phyloP scores from a whole-genome alignment of 2,329 filamentous ascomycete genomes.

The Pseudodiploospora longispora region DNA sequence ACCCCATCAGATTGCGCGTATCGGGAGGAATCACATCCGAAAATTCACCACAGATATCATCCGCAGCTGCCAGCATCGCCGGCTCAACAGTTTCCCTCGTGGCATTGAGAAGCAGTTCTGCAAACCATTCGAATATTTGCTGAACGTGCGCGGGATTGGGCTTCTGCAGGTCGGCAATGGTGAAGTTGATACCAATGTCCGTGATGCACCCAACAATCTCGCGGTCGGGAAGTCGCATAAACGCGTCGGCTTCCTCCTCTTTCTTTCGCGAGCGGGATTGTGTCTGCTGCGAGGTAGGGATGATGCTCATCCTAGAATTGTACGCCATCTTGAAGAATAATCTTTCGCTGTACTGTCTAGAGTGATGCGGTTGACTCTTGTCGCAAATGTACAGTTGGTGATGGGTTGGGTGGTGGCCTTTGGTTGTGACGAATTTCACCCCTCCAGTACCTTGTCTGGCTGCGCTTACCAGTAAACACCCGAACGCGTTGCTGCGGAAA shows the following conservation, averaged over 20 bases:
- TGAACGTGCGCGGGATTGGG: conserved; percentile 92
- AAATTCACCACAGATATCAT: conserved; percentile 78
- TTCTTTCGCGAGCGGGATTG: conserved; percentile 48
- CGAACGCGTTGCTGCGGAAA: conserved; percentile 9
- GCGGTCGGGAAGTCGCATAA: conserved; percentile 53
- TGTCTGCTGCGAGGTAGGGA: conserved; percentile 42
- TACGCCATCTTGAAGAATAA: conserved; percentile 41
- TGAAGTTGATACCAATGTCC: conserved; percentile 90
- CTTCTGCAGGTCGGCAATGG: conserved; percentile 78
- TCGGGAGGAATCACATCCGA: conserved; percentile 79
- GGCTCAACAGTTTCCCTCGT: conserved; percentile 91
- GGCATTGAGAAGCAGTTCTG: conserved; percentile 85
- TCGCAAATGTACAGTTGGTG: no score
- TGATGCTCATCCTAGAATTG: conserved; percentile 54
- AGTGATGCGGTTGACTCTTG: neutral
- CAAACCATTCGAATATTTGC: conserved; percentile 97
- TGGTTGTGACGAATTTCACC: no score
- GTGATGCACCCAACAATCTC: conserved; percentile 97
- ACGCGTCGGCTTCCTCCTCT: conserved; percentile 51
- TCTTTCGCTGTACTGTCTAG: neutral
- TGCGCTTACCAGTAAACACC: no score
- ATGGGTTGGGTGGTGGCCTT: no score
- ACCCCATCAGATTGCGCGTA: conserved; percentile 90
- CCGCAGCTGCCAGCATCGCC: conserved; percentile 85
- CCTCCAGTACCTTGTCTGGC: no score